Base-by-base conservation (phyloP, 192 early-diverging fungal species). In the Rhizophagus clarus region DNA sequence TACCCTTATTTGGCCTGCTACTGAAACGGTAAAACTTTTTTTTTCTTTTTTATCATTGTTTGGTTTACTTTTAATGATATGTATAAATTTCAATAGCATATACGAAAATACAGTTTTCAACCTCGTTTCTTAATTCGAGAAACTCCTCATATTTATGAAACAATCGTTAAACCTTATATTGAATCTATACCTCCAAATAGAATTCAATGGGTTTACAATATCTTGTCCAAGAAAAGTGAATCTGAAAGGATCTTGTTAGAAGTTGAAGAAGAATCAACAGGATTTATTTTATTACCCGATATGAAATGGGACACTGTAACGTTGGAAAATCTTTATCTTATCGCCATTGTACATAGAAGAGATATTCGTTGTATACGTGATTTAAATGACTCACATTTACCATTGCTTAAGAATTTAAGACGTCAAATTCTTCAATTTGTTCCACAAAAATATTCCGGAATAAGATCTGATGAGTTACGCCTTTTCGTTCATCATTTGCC, bases 401-500 rank as follows among this genome's bases (percentile, higher is more conserved):
- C 85, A 5, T 80, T 95, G 72, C 86, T 95, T 40, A 87, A 88
- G 42, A 89, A 90, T 40, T 85, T 95, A 31, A 86, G 88, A 29
- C 69, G 82, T n/a, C 90, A 88, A 49, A 81, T 88, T 28, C 69
- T 77, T 4, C 51, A 74, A 4, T 79, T 91, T 40, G 88, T 91
- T 0, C 83, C 86, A 20, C 61, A 81, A 49, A 73, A 70, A 28
- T 89, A 82, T 79, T 84, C 86, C 0, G 86, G 84, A 2, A 86
- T 95, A 12, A 67, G 82, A 11, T 73, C 85, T 1, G 85, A 94
- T 61, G 86, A 92, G 56, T 82, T 95, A 17, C 82, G 92, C 47
- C 74, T 94, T 32, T 95, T 92, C 83, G 82, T 94, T 4, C 94
- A 95, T 80, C 94, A 95, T 77, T 92, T 94, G 81, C 94, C 94